Conservation (phyloP, 1,284 basidiomycete species). For the Pseudomicrostroma phylloplanum region DNA sequence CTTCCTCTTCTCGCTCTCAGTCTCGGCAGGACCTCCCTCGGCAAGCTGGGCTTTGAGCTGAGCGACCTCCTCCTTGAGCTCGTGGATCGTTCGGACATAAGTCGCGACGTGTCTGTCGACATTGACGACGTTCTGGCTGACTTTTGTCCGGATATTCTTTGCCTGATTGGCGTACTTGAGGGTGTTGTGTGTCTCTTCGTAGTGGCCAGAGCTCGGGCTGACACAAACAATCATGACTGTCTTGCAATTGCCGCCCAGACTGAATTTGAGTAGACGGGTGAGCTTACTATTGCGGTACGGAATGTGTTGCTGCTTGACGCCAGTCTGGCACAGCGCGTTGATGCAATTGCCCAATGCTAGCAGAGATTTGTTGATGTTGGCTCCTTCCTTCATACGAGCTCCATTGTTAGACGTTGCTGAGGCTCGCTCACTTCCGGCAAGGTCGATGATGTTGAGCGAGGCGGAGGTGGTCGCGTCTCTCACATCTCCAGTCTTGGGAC, state of each 20-base stretch:
- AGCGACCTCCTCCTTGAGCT: conserved; percentile 72
- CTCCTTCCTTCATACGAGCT: conserved; percentile 51
- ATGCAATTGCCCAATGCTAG: conserved; percentile 50
- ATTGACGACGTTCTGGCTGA: conserved; percentile 48
- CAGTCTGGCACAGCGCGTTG: conserved; percentile 48
- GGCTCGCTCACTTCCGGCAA: conserved; percentile 48
- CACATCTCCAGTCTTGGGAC: conserved; percentile 43
- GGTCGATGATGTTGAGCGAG: conserved; percentile 50
- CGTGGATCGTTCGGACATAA: conserved; percentile 78
- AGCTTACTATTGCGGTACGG: conserved; percentile 50
- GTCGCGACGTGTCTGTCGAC: conserved; percentile 49
- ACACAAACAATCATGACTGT: conserved; percentile 51
- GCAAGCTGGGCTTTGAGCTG: conserved; percentile 79
- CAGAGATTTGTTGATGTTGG: conserved; percentile 51
- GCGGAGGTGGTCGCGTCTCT: conserved; percentile 44
- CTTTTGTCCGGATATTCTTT: conserved; percentile 50
- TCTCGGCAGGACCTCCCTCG: conserved; percentile 52
- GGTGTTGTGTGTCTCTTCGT: conserved; percentile 50
- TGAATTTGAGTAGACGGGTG: conserved; percentile 49
- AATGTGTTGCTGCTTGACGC: conserved; percentile 29
- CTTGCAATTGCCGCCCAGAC: conserved; percentile 51
- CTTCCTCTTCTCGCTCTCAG: conserved; percentile 59
- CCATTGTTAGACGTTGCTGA: conserved; percentile 48
- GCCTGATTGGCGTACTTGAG: conserved; percentile 51
- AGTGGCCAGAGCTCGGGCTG: conserved; percentile 46